Evolutionary conservation across 768 basidiomycete species (phyloP).

Genomic region (Boletus rufocinnamomeus): DNA sequence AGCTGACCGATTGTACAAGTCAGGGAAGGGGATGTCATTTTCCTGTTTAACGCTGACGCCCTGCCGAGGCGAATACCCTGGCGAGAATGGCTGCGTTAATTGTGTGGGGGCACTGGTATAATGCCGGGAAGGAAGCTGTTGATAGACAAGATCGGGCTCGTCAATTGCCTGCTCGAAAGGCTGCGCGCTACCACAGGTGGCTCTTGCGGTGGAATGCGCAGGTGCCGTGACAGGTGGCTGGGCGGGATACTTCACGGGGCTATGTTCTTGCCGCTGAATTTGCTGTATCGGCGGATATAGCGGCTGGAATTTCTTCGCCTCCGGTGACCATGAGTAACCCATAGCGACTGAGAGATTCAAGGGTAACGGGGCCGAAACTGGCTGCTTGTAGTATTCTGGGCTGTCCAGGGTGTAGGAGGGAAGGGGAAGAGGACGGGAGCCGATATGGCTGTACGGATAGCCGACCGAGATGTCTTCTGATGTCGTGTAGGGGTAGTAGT

Average conservation of each 20-base stretch:
- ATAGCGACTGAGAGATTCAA: conserved; percentile 36
- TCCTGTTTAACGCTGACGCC: conserved; percentile 31
- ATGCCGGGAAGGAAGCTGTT: conserved; percentile 25
- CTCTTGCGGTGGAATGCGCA: conserved; percentile 13
- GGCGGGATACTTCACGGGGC: conserved; percentile 21
- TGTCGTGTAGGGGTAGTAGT: conserved; percentile 30
- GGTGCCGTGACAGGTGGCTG: conserved; percentile 18
- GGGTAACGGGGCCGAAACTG: conserved; percentile 34
- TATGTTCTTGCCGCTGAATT: conserved; percentile 27
- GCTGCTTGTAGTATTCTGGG: conserved; percentile 35
- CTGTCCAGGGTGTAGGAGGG: conserved; percentile 24
- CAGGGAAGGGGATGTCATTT: conserved; percentile 28
- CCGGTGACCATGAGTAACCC: conserved; percentile 35
- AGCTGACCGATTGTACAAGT: conserved; percentile 26
- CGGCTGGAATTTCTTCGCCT: conserved; percentile 39
- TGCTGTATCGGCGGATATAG: conserved; percentile 37
- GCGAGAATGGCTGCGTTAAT: conserved; percentile 22
- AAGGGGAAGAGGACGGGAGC: conserved; percentile 28
- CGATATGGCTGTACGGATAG: conserved; percentile 29
- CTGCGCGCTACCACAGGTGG: conserved; percentile 18
- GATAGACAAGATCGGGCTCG: conserved; percentile 28
- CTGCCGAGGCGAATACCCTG: conserved; percentile 29
- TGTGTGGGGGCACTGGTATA: conserved; percentile 26
- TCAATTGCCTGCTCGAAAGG: conserved; percentile 31
- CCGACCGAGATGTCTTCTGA: conserved; percentile 26